These are phyloP conservation scores for Amanita pseudoporphyria DNA, from an alignment of 768 basidiomycete species.

Conservation along the genomic window DNA sequence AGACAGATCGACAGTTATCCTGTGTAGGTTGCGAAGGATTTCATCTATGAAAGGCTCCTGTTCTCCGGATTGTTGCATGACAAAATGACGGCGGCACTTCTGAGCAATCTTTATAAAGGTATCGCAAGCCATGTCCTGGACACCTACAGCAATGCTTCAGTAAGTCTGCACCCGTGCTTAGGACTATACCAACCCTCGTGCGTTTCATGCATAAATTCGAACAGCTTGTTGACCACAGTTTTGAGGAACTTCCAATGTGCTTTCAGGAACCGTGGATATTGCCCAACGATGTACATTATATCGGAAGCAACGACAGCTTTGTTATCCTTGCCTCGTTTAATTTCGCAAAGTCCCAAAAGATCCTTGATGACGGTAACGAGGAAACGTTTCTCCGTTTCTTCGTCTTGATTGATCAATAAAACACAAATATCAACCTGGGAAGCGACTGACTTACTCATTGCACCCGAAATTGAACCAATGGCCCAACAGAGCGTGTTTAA, in stretches of 20 bases:
- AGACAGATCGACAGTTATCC: conserved; percentile 90
- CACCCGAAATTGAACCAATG: conserved; percentile 97
- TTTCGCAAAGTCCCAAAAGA: conserved; percentile 92
- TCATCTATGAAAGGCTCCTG: conserved; percentile 97
- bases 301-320: conserved; percentile 96
- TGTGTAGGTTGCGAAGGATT: conserved; percentile 82
- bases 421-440: neutral
- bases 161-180: neutral
- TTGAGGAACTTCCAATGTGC: conserved; percentile 99
- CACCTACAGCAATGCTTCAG: conserved; percentile 41
- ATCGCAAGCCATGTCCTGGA: conserved; percentile 99
- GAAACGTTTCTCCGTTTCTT: conserved; percentile 99
- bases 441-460: conserved; percentile 75
- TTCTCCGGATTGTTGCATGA: conserved; percentile 97
- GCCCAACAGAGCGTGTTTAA: conserved; percentile 99
- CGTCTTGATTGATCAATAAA: conserved; percentile 43
- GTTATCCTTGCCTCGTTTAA: conserved; percentile 99
- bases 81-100: conserved; percentile 95
- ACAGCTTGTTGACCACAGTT: conserved; percentile 98
- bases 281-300: conserved; percentile 99
- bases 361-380: conserved; percentile 99
- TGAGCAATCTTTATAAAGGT: conserved; percentile 99
- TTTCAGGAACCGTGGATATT: conserved; percentile 98
- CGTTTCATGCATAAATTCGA: conserved; percentile 99
- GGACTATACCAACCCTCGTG: conserved; percentile 66